Evolutionary conservation across 2,329 filamentous ascomycete species (phyloP), one percentile per base, ranked within the genome.

Genomic region (Rutstroemia sp.): DNA sequence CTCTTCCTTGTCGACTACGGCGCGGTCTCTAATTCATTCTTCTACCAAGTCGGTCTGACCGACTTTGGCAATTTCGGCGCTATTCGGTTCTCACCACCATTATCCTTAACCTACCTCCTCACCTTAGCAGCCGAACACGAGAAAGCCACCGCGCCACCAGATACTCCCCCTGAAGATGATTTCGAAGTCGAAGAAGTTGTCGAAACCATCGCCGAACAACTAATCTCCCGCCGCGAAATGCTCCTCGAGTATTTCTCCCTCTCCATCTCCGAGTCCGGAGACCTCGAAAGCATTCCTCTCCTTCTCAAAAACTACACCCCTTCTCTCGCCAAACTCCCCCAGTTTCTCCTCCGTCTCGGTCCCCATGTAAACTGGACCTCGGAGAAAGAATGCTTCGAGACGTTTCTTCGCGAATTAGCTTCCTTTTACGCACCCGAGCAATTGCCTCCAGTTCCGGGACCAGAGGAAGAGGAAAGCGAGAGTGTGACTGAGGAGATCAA

Each of bases 61-160:
- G 91, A 99, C 68, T 99, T 99, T 72, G 90, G 88, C 1, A 99
- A 99, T 69, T 96, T 96, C 67, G 94, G 94, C 2, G 72, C 78
- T 21, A 91, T 99, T 57, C 83, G 82, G 10, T 90, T 99, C 65
- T 81, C 84, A 49, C 88, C 90, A 2, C 80, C 90, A 0, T 78
- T 96, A 1, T 77, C 83, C 57, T 73, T 99, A 5, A 74, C 77
- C 4, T 82, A 88, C 56, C 71, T 97, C 5, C 77, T 99, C 14
- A 73, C 75, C 12, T 80, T 95, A 44, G 92, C 84, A 1, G 89
- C 85, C 1, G 81, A 88, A 47, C 75, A 83, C 34, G 89, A 96
- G 68, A 82, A 82, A 66, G 72, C 73, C n/a, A 74, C 61, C 49
- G 70, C 50, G 48, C 73, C 48, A 50, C 66, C 65, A 10, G 59